Conservation (phyloP, 108 stramenopile species). For the Hondaea fermentalgiana region DNA sequence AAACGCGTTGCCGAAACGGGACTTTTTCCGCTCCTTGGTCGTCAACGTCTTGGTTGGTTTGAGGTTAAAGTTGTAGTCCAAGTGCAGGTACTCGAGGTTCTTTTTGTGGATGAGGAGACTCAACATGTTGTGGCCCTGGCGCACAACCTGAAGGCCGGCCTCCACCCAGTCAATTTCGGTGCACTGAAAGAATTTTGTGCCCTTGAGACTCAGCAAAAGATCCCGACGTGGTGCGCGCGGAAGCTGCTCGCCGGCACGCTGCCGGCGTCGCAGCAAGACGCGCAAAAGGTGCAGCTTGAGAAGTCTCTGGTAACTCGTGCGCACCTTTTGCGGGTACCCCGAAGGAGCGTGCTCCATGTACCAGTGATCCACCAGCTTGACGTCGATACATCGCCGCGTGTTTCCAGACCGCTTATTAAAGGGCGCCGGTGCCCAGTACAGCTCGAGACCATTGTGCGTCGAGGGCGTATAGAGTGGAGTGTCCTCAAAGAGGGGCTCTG, state of each 20-base stretch:
- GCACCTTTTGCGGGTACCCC: constrained; percentile 95
- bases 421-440: constrained; percentile 93
- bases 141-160: constrained; percentile 83
- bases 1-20: constrained; percentile 78
- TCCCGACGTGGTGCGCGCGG: constrained; percentile 39
- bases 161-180: constrained; percentile 99
- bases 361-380: constrained; percentile 93
- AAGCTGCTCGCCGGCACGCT: constrained; percentile 57
- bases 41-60: constrained; percentile 99
- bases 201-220: constrained; percentile 88
- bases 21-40: constrained; percentile 98
- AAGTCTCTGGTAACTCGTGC: constrained; percentile 96
- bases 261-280: constrained; percentile 75
- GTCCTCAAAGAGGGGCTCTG: constrained; percentile 41
- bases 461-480: constrained; percentile 41
- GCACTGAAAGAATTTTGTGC: constrained; percentile 98
- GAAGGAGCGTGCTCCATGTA: constrained; percentile 58
- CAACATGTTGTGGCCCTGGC: constrained; percentile 98
- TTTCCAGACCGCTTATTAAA: constrained; percentile 85
- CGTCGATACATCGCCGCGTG: constrained; percentile 85
- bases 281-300: constrained; percentile 94
- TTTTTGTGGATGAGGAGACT: constrained; percentile 95
- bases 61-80: constrained; percentile 99
- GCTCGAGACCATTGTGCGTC: constrained; percentile 73
- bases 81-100: constrained; percentile 95